Conservation (phyloP, 345 rosid species). For the Syzygium aromaticum region DNA sequence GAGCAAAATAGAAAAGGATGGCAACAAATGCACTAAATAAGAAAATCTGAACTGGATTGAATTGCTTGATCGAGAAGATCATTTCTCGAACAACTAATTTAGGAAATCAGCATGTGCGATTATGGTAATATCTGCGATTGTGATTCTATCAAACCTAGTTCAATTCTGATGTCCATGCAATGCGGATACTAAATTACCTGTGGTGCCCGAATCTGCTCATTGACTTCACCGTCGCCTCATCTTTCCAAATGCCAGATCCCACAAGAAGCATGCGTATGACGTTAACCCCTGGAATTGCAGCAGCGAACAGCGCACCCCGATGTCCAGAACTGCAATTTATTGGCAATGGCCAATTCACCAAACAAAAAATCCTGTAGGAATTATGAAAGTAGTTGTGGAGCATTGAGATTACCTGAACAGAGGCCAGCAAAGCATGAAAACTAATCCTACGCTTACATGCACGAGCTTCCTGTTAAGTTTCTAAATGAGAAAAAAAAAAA, state of each 20-base stretch:
- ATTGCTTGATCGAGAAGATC: not conserved
- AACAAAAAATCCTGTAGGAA: not conserved
- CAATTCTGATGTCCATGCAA: not conserved
- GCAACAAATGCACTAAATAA: too few relatives aligned
- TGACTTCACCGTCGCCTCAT: conserved; percentile 84
- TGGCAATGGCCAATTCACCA: conserved; percentile 2
- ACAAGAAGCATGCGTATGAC: conserved; percentile 64
- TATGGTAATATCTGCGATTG: not conserved
- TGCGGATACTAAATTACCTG: conserved; percentile 25
- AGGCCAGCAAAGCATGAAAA: too few relatives aligned
- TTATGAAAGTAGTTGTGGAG: not conserved
- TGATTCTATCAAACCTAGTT: not conserved
- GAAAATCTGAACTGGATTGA: not conserved
- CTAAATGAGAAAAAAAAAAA: too few relatives aligned
- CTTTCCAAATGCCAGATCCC: conserved; percentile 71
- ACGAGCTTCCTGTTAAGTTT: too few relatives aligned
- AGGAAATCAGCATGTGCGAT: not conserved
- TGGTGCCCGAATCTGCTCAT: conserved; percentile 89
- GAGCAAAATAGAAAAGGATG: too few relatives aligned
- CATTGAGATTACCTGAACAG: too few relatives aligned
- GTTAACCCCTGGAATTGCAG: conserved; percentile 60
- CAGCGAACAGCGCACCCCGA: conserved; percentile 71
- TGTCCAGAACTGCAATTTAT: conserved; percentile 54
- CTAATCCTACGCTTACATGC: too few relatives aligned
- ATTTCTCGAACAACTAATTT: not conserved